These are phyloP conservation scores for Tephrocybe sp. DNA, from an alignment of 768 basidiomycete species.

Conservation along the genomic window DNA sequence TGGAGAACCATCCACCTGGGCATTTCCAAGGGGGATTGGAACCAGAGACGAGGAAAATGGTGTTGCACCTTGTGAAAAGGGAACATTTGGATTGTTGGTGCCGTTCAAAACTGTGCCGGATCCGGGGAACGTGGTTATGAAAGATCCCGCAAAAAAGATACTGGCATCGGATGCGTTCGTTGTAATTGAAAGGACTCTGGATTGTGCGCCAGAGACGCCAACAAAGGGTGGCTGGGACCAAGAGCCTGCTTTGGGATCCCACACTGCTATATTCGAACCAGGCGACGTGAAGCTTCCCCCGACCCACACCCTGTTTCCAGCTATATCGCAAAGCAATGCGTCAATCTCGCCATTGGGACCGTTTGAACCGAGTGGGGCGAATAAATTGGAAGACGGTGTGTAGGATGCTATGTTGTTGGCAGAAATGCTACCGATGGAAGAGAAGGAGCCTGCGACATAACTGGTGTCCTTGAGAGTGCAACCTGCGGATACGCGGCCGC, in stretches of 20 bases:
- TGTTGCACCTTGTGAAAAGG: slow-evolving; percentile 76
- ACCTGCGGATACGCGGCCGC: slow-evolving; percentile 72
- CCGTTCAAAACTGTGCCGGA: slow-evolving; percentile 47
- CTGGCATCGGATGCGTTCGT: slow-evolving; percentile 68
- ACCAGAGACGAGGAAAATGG: slow-evolving; percentile 90
- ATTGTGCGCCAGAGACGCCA: slow-evolving; percentile 71
- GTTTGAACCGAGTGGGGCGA: slow-evolving; percentile 59
- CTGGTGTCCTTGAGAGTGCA: slow-evolving; percentile 68
- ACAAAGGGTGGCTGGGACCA: slow-evolving; percentile 83
- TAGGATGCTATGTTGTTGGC: slow-evolving; percentile 79
- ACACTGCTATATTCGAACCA: slow-evolving; percentile 65
- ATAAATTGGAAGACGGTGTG: slow-evolving; percentile 50
- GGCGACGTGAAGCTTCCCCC: slow-evolving; percentile 76
- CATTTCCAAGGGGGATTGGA: slow-evolving; percentile 64
- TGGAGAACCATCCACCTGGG: slow-evolving; percentile 56
- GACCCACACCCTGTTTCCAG: slow-evolving; percentile 67
- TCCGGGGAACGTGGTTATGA: slow-evolving; percentile 70
- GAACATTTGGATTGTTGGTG: slow-evolving; percentile 83
- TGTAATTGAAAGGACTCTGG: slow-evolving; percentile 72
- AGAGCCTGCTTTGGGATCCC: slow-evolving; percentile 54
- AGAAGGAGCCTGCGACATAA: slow-evolving; percentile 85
- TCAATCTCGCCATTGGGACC: slow-evolving; percentile 77
- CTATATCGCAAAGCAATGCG: slow-evolving; percentile 73
- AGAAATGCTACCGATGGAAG: slow-evolving; percentile 56
- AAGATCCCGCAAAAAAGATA: slow-evolving; percentile 87